A percentile compares a stretch with the other conserved stretches of the same genome.
phyloP scores from a whole-genome alignment of 305 asterid species.

The Petunia hybrid region DNA sequence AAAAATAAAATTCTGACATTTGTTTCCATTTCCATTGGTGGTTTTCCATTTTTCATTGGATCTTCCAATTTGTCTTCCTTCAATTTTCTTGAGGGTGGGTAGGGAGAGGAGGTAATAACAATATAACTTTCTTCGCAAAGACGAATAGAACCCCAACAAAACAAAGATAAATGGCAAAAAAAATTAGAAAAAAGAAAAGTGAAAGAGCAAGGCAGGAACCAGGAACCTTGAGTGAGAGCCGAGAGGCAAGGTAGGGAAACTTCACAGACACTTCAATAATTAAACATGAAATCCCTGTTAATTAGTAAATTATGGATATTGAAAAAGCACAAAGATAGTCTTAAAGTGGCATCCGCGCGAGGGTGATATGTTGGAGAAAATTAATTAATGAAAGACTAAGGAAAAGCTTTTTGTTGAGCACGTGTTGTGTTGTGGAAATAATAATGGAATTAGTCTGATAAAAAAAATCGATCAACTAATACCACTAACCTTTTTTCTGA shows the following conservation, averaged over 20 bases:
- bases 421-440: constrained; percentile 27
- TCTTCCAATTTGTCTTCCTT: too few species aligned
- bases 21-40: too few species aligned
- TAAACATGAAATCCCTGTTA: constrained; percentile 24
- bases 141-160: neutral
- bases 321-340: constrained; percentile 26
- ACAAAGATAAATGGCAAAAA: neutral
- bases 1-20: too few species aligned
- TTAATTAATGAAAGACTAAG: neutral
- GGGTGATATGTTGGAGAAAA: neutral
- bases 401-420: neutral
- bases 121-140: neutral
- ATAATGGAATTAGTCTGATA: constrained; percentile 2
- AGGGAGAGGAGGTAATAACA: too few species aligned
- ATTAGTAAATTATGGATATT: constrained; percentile 1
- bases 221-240: constrained; percentile 41
- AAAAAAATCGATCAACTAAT: neutral
- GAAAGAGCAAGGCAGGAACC: constrained; percentile 20
- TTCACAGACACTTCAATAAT: constrained; percentile 42
- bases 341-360: neutral
- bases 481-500: neutral
- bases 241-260: constrained; percentile 43
- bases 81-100: too few species aligned
- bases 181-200: neutral
- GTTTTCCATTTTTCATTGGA: too few species aligned